Evolutionary conservation across 2,329 filamentous ascomycete genomes (phyloP).

Genomic region (Arthrobotrys sphaeroides): DNA sequence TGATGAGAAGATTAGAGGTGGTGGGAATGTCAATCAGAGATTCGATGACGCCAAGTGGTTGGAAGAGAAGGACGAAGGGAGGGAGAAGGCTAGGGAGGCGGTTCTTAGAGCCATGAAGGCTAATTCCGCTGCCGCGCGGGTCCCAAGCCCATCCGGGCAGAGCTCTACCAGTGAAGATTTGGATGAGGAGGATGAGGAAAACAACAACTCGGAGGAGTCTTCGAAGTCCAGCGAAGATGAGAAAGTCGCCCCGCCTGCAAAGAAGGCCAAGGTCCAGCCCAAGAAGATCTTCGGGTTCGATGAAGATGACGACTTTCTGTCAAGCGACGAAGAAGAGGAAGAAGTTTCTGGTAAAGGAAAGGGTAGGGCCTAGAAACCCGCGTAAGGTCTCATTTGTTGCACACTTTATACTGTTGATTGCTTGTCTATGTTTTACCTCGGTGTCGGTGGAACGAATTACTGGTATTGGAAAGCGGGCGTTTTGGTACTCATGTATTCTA

Average conservation of each 20-base stretch:
- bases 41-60: conserved; percentile 84
- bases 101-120: conserved; percentile 74
- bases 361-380: conserved; percentile 61
- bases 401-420: not conserved
- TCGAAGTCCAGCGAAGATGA: conserved; percentile 53
- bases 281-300: conserved; percentile 52
- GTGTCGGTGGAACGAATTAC: conserved; percentile 17
- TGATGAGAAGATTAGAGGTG: conserved; percentile 65
- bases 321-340: conserved; percentile 62
- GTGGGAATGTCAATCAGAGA: conserved; percentile 71
- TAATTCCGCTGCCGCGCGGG: conserved; percentile 58
- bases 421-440: conserved; percentile 10
- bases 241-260: conserved; percentile 52
- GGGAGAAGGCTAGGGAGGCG: conserved; percentile 81
- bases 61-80: conserved; percentile 90
- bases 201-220: conserved; percentile 54
- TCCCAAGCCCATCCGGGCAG: conserved; percentile 60
- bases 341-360: conserved; percentile 59
- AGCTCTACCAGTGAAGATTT: conserved; percentile 62
- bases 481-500: conserved; percentile 48
- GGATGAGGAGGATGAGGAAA: conserved; percentile 59
- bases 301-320: conserved; percentile 53
- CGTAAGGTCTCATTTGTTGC: not conserved
- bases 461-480: conserved; percentile 39
- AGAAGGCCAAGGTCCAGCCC: conserved; percentile 48